A percentile compares a stretch with the other conserved stretches of the same genome.
Evolutionary conservation across 2,329 filamentous ascomycete species (phyloP).

Genomic region (Pezicula carpinea): DNA sequence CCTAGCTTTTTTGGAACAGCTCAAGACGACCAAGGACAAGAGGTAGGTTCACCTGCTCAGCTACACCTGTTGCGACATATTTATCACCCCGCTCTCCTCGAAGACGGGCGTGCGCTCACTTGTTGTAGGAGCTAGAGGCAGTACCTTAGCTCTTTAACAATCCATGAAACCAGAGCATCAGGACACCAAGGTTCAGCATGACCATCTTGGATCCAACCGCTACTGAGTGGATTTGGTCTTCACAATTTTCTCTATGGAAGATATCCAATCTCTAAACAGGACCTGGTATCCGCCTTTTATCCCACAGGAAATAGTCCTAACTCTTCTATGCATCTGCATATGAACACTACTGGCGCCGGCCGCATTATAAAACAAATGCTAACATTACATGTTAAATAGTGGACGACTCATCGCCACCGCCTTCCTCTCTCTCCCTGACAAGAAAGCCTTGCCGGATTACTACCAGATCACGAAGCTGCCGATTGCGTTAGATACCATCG

Average conservation of each 20-base stretch:
- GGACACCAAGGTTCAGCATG: not conserved
- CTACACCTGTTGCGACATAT: slow-evolving; percentile 6
- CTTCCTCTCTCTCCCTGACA: slow-evolving; percentile 68
- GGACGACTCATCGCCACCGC: slow-evolving; percentile 69
- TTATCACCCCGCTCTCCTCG: slow-evolving; percentile 8
- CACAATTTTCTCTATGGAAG: not conserved
- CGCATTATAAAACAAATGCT: not conserved
- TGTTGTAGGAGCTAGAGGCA: no score
- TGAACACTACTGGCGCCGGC: no score
- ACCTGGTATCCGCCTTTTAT: not conserved
- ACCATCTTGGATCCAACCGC: no score
- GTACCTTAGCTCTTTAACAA: slow-evolving; percentile 4
- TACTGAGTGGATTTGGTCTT: not conserved
- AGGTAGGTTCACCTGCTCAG: slow-evolving; percentile 49
- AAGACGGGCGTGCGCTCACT: slow-evolving; percentile 3
- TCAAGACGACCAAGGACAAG: slow-evolving; percentile 76
- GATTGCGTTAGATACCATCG: slow-evolving; percentile 71
- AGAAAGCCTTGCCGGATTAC: slow-evolving; percentile 65
- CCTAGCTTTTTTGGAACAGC: slow-evolving; percentile 67
- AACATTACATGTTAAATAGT: slow-evolving; percentile 35
- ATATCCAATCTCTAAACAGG: no score
- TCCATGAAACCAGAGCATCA: not conserved
- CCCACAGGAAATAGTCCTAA: not conserved
- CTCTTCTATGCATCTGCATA: not conserved
- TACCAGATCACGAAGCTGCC: slow-evolving; percentile 74